Percentiles rank a stretch among this genome's conserved stretches.
These are phyloP conservation scores for Hypoxylon sp. DNA, from an alignment of 2,329 filamentous ascomycete genomes.

Conservation along the genomic window DNA sequence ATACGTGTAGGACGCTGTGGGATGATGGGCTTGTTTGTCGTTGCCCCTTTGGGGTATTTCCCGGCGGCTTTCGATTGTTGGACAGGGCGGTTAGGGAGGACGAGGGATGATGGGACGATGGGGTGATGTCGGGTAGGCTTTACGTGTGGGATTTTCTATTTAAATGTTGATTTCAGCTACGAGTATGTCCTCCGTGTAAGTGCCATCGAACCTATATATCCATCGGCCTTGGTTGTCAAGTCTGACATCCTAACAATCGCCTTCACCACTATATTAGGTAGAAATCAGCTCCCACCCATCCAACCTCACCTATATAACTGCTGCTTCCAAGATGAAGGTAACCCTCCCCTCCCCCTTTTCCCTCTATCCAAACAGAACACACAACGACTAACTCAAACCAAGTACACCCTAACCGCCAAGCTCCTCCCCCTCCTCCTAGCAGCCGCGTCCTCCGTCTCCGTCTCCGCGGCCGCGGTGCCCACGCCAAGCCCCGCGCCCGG, in stretches of 20 bases:
- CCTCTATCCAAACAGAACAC: too few species aligned
- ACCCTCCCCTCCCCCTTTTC: neutral
- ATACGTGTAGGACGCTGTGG: neutral
- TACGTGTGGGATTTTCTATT: neutral
- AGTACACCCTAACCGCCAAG: slow-evolving; percentile 16
- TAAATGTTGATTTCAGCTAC: neutral
- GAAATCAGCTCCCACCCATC: too few species aligned
- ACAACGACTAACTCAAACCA: neutral
- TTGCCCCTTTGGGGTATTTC: slow-evolving; percentile 20
- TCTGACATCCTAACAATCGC: too few species aligned
- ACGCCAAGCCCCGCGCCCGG: slow-evolving; percentile 4
- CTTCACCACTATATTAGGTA: too few species aligned
- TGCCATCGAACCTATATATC: neutral
- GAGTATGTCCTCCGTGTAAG: neutral
- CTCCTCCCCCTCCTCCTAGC: slow-evolving; percentile 10
- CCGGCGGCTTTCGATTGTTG: slow-evolving; percentile 15
- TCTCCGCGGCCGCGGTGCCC: slow-evolving; percentile 3
- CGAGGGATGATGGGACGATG: neutral
- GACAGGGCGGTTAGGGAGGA: slow-evolving; percentile 1
- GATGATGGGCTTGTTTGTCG: neutral
- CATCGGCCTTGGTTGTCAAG: too few species aligned
- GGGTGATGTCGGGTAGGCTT: slow-evolving; percentile 6
- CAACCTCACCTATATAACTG: too few species aligned
- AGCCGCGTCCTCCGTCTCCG: slow-evolving; percentile 9
- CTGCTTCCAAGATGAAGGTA: slow-evolving; percentile 30